Evolutionary conservation across 768 basidiomycete species (phyloP), one percentile per base, ranked within the genome.

Genomic region (Termitomyces sp.): DNA sequence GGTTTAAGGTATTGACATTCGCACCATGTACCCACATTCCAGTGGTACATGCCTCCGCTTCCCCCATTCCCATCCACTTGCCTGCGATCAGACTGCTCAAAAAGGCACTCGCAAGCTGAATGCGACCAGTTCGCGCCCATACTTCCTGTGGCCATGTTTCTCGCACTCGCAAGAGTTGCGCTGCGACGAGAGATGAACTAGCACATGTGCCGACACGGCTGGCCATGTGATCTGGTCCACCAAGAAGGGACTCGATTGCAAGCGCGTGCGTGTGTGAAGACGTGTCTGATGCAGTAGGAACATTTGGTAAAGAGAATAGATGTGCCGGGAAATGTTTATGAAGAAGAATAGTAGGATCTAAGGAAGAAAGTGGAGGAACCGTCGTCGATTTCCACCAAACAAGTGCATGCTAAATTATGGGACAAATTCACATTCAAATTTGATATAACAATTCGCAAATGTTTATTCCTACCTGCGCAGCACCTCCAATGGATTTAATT

Each of bases 321-420:
- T 81, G 81, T 0, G 85, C 71, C 1, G 81, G 77, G 53, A 92
- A 85, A 62, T 90, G 89, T 1, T 80, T 71, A 61, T 88, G 81
- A 7, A 92, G 70, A 0, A 86, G 82, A n/a, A 83, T 68, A 59
- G 83, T 80, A 2, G 89, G 82, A 63, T 91, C 88, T 47, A 92
- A 74, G 16, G 84, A 79, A 22, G 88, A 87, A 50, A 93, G 75
- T 7, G 84, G 84, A 13, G 85, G 83, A 12, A 89, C 79, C 10
- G 89, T 80, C 7, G 84, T 86, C 1, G 88, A 84, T 70, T 89
- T 90, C 89, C 90, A 92, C 88, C 89, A 92, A 38, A 93, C 90
- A 18, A 91, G 75, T 3, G 89, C 88, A 65, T 87, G 84, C 84
- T 77, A 52, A 3, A 35, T 42, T 36, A 38, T 75, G 56, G 25